Percentiles rank a stretch among this genome's conserved stretches.
Conservation (phyloP, 1,139 yeast genomes). For the Scheffersomyces illinoinensis region DNA sequence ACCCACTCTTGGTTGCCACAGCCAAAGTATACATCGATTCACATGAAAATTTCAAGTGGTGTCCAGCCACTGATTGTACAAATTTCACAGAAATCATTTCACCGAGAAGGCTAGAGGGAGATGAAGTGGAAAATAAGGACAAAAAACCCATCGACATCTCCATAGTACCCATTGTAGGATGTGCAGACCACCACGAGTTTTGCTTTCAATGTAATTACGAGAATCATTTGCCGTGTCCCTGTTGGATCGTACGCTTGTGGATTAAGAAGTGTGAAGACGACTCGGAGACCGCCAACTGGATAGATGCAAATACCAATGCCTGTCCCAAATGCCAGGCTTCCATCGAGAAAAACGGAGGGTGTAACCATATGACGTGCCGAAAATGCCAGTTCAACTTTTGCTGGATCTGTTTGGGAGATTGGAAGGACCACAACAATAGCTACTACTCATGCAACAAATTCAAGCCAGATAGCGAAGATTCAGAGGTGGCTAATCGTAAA, state of each 20-base stretch:
- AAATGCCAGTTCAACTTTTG: conserved; percentile 82
- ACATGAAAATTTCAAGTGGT: conserved; percentile 60
- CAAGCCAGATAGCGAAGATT: conserved; percentile 31
- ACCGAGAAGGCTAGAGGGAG: conserved; percentile 7
- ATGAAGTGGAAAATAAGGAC: conserved; percentile 31
- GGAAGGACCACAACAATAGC: conserved; percentile 70
- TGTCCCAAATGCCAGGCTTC: conserved; percentile 67
- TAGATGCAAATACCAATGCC: conserved; percentile 79
- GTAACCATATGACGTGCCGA: conserved; percentile 91
- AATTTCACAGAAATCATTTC: conserved; percentile 53
- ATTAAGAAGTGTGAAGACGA: conserved; percentile 79
- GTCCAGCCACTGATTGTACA: conserved; percentile 87
- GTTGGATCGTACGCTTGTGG: conserved; percentile 73
- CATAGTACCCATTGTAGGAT: conserved; percentile 49
- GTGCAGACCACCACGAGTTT: conserved; percentile 68
- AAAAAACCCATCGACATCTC: conserved; percentile 12
- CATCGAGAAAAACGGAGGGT: conserved; percentile 88
- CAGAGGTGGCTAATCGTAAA: conserved; percentile 30
- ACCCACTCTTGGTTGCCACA: conserved; percentile 20
- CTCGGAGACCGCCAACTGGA: conserved; percentile 88
- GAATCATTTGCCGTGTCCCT: conserved; percentile 84
- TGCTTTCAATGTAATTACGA: conserved; percentile 78
- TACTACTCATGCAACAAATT: conserved; percentile 70
- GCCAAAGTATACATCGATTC: conserved; percentile 54
- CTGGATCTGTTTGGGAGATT: conserved; percentile 85